Evolutionary conservation across 1,284 basidiomycete genomes (phyloP), one percentile per base, ranked within the genome.

Genomic region (Ceratobasidium sp.): DNA sequence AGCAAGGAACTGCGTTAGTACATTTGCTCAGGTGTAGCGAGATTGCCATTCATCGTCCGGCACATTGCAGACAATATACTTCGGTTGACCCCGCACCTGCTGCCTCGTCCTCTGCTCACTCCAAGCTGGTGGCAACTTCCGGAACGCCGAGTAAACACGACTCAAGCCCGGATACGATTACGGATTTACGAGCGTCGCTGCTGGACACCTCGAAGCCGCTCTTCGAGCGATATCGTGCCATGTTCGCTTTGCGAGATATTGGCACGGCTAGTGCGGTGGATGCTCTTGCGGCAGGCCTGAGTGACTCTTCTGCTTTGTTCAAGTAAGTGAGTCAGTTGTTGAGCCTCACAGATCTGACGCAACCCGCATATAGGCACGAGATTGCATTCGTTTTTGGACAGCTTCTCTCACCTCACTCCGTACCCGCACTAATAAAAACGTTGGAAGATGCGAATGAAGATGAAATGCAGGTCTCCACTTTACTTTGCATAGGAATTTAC

Each of bases 351-450:
- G 15, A n/a, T 26, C 39, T 55, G n/a, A n/a, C 44, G 5, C 39
- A 2, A 51, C 55, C 58, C 39, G 42, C 44, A 75, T 33, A 44
- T 83, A 96, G 97, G 81, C 97, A 99, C 84, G 97, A 99, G 85
- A 95, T 99, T 70, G 97, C 97, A 2, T 99, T 98, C 85, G 95
- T 99, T 69, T 99, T 99, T 83, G 98, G 98, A 23, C 98, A 99
- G 86, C 90, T 99, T 46, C 92, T 95, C 73, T 97, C 96, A 5
- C 90, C 94, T 0, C 92, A 97, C 83, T 95, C 96, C 0, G 94
- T 99, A 28, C 96, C 97, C 1, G 89, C 94, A 0, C 90, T 99
- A 33, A 84, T 99, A 56, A 85, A 89, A 53, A 95, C 98, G 20
- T 89, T 99, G 10, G 87, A 91, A 80, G 88, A 97, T 81, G 79